These are phyloP conservation scores for Auricularia sp. DNA, from an alignment of 768 basidiomycete species.

Conservation along the genomic window DNA sequence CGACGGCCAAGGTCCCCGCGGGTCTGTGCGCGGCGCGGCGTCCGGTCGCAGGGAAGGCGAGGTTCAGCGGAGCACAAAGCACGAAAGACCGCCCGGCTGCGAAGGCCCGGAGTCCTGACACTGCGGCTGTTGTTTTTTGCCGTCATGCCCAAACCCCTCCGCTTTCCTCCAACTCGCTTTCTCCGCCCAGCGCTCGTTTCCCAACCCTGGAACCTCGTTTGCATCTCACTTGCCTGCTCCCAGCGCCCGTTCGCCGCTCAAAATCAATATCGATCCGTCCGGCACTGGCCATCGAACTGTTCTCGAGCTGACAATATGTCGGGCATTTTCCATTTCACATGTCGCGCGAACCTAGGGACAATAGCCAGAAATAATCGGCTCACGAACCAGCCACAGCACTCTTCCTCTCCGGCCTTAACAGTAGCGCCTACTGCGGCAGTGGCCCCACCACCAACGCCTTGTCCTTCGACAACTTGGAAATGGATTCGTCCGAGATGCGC, in stretches of 20 bases:
- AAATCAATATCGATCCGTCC: not conserved
- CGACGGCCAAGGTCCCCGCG: not conserved
- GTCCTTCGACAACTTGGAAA: conserved; percentile 39
- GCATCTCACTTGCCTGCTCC: no score
- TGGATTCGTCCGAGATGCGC: conserved; percentile 40
- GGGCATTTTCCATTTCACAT: not conserved
- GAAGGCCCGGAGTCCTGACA: no score
- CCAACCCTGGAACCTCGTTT: no score
- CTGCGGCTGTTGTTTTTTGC: no score
- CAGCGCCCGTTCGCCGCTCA: not conserved
- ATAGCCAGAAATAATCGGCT: not conserved
- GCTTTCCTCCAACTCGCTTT: no score
- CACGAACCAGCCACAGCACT: not conserved
- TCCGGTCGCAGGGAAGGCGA: not conserved
- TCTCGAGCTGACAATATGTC: no score
- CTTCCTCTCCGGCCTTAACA: not conserved
- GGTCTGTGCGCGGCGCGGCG: not conserved
- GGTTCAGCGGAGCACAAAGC: no score
- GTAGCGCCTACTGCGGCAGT: not conserved
- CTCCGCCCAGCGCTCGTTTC: no score
- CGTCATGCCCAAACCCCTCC: no score
- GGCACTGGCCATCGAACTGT: not conserved
- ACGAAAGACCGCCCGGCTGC: no score
- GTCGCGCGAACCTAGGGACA: not conserved
- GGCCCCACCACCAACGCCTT: conserved; percentile 39